Percentiles rank a stretch among this genome's conserved stretches.
These are phyloP conservation scores for Hansenula lynferdii DNA, from an alignment of 1,139 yeast genomes.

Conservation along the genomic window DNA sequence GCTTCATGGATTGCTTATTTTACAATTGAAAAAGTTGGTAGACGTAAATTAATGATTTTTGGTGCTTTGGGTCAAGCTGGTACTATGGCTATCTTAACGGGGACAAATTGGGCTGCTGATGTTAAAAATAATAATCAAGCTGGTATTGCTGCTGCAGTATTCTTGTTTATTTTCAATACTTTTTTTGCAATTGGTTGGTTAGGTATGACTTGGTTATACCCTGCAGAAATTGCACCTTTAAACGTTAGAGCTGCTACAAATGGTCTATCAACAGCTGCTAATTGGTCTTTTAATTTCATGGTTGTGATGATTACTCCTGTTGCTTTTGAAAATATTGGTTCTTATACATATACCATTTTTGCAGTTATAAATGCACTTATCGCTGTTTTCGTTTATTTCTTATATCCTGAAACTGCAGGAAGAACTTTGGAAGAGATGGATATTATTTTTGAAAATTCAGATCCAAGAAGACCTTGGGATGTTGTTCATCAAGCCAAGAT, in stretches of 20 bases:
- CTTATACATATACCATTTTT: conserved; percentile 38
- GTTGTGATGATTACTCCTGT: conserved; percentile 46
- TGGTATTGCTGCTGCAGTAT: conserved; percentile 46
- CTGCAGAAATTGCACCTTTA: conserved; percentile 39
- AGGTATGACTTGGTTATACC: conserved; percentile 41
- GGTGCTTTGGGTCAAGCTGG: conserved; percentile 36
- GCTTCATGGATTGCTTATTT: conserved; percentile 49
- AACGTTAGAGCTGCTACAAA: conserved; percentile 37
- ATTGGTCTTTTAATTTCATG: conserved; percentile 45
- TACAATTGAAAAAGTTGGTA: conserved; percentile 56
- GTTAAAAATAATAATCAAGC: conserved; percentile 23
- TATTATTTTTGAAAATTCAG: conserved; percentile 43
- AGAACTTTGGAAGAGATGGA: conserved; percentile 61
- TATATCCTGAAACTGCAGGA: conserved; percentile 64
- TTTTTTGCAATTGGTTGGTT: conserved; percentile 33
- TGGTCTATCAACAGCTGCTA: conserved; percentile 44
- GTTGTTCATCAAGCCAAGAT: conserved; percentile 1
- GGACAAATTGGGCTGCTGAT: conserved; percentile 21
- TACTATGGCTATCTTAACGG: conserved; percentile 32
- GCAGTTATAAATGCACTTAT: conserved; percentile 36
- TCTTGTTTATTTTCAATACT: conserved; percentile 38
- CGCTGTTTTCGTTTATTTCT: conserved; percentile 61
- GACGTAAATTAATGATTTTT: conserved; percentile 36
- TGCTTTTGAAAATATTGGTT: conserved; percentile 34
- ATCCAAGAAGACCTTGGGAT: conserved; percentile 1